Percentiles rank a stretch among this genome's conserved stretches.
Conservation (phyloP, 2,329 filamentous ascomycete genomes). For the Epichloe brachyelytri region DNA sequence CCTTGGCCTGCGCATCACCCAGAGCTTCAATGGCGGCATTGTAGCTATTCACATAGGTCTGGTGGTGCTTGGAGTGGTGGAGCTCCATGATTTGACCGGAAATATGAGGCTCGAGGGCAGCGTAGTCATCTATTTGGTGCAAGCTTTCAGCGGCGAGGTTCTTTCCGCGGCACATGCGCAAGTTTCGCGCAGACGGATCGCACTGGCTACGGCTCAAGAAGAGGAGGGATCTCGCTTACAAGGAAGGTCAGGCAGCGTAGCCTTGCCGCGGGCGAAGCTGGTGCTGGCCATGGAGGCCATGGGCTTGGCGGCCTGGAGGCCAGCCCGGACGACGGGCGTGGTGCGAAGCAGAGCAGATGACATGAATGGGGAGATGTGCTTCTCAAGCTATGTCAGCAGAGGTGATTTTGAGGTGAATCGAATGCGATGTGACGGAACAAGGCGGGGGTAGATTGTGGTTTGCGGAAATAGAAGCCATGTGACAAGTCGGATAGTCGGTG, state of each 20-base stretch:
- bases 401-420: neutral
- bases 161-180: no score
- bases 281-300: conserved; percentile 55
- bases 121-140: conserved; percentile 73
- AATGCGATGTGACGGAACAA: conserved; percentile 1
- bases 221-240: conserved; percentile 25
- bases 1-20: conserved; percentile 49
- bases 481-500: neutral
- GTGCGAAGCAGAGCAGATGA: conserved; percentile 63
- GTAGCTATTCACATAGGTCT: conserved; percentile 83
- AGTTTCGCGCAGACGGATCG: neutral
- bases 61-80: conserved; percentile 88
- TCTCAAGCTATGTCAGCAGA: neutral
- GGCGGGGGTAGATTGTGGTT: neutral
- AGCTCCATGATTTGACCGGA: conserved; percentile 93
- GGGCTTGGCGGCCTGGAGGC: conserved; percentile 53
- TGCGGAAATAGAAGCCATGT: neutral
- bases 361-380: conserved; percentile 37
- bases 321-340: conserved; percentile 52
- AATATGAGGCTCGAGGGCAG: conserved; percentile 74
- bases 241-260: conserved; percentile 79
- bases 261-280: conserved; percentile 75
- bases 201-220: neutral
- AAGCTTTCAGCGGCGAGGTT: neutral
- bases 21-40: conserved; percentile 68